Evolutionary conservation across 768 basidiomycete species (phyloP).

Genomic region (Macrolepiota fuliginosa): DNA sequence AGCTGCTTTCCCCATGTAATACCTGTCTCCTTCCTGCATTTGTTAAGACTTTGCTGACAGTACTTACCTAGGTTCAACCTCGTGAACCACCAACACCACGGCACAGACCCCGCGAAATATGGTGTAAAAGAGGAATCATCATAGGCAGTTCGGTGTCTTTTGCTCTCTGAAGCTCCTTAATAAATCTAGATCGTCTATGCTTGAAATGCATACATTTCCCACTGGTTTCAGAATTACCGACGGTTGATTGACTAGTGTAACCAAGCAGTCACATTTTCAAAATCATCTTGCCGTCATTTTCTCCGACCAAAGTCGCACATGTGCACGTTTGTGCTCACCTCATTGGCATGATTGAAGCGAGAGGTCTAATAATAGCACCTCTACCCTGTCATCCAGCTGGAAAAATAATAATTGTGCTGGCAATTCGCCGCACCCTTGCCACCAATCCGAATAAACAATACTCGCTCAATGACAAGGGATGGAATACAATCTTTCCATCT

Average conservation of each 20-base stretch:
- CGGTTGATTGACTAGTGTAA: not conserved
- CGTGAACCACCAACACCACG: conserved; percentile 87
- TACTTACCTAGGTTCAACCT: conserved; percentile 78
- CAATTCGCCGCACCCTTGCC: not conserved
- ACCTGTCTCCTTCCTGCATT: not conserved
- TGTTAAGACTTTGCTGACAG: conserved; percentile 1
- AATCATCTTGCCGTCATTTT: not conserved
- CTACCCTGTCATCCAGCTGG: not conserved
- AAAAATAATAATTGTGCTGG: not conserved
- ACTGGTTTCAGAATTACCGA: not conserved
- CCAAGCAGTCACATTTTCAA: not conserved
- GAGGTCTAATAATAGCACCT: not conserved
- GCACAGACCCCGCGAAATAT: conserved; percentile 83
- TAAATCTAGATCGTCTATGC: not conserved
- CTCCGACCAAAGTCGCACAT: not conserved
- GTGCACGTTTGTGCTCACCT: not conserved
- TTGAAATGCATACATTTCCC: not conserved
- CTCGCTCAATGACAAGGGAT: not conserved
- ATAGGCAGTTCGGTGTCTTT: not conserved
- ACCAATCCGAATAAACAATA: not conserved
- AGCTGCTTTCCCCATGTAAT: conserved; percentile 50
- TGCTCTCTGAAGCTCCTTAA: not conserved
- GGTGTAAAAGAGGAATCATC: conserved; percentile 36
- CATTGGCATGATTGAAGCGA: not conserved
- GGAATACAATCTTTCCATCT: not conserved